Conservation (phyloP, 306 rosid genomes). For the Lathyrus oleraceus region DNA sequence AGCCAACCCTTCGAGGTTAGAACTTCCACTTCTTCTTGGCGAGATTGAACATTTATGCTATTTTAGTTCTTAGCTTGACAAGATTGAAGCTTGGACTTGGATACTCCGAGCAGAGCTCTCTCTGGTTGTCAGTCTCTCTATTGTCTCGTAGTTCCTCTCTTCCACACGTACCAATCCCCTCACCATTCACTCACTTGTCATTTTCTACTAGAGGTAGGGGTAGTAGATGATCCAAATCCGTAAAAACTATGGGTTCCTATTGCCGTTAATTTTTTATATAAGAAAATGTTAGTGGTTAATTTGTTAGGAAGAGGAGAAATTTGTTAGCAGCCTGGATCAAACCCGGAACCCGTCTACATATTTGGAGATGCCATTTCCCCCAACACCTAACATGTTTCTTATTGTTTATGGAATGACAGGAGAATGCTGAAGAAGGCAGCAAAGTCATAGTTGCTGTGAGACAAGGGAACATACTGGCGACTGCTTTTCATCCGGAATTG, state of each 20-base stretch:
- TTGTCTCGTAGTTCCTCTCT: background rate
- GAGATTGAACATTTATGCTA: background rate
- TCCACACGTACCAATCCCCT: background rate
- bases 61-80: background rate
- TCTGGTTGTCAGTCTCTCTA: background rate
- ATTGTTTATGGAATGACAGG: slow-evolving; percentile 52
- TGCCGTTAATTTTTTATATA: background rate
- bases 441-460: slow-evolving; percentile 91
- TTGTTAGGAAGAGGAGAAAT: background rate
- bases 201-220: background rate
- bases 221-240: background rate
- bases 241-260: background rate
- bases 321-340: background rate
- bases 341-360: no score
- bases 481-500: slow-evolving; percentile 98
- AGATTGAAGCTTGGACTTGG: background rate
- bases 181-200: background rate
- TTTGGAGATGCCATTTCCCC: no score
- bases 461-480: slow-evolving; percentile 82
- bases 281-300: background rate
- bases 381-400: slow-evolving; percentile 3
- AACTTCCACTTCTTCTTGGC: no score
- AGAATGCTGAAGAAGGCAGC: slow-evolving; percentile 43
- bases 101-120: background rate
- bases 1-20: no score